Evolutionary conservation across 441 rosid species (phyloP), one percentile per base, ranked within the genome.

Genomic region (Pelargonium australe): DNA sequence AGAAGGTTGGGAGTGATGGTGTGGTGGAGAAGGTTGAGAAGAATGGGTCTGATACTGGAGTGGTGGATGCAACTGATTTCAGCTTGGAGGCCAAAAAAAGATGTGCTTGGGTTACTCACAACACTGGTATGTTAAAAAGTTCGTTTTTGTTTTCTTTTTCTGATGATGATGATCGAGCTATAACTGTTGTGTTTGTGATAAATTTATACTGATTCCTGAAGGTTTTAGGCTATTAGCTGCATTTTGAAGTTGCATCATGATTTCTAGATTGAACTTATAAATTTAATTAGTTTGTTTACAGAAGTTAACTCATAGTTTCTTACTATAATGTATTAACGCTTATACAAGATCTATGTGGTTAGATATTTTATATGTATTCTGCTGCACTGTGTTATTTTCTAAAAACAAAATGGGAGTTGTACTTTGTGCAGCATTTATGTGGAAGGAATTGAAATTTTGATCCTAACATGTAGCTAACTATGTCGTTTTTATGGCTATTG

Each of bases 51-150:
- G 61, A 55, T 55, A 16, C 23, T 37, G 12, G 69, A 58, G 74
- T 55, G 41, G 63, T 7, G 23, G 72, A 68, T 63, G 57, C 78
- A 64, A 75, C 67, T 64, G 81, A 75, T 70, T 78, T n/a, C 23
- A 17, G 81, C 79, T 76, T 81, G 69, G 82, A 80, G 57, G 78
- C 72, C 44, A 80, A 73, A 72, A 81, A 79, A 73, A 76, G 84
- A 65, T 85, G 89, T 8, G 80, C 82, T 66, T 85, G 89, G 89
- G 82, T 85, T 74, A 83, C 85, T 16, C 79, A 86, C 7, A 81
- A 80, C 66, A 70, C 89, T 47, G 89, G 89, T 85, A 77, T 9
- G 41, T 28, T 66, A 17, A 58, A 68, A 61, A 66, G 19, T 47
- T 64, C 13, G 23, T 10, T 67, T 3, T 14, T 1, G 0, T 31